Base-by-base conservation (phyloP, 176 grass and related monocot genomes). In the Themeda triandra region DNA sequence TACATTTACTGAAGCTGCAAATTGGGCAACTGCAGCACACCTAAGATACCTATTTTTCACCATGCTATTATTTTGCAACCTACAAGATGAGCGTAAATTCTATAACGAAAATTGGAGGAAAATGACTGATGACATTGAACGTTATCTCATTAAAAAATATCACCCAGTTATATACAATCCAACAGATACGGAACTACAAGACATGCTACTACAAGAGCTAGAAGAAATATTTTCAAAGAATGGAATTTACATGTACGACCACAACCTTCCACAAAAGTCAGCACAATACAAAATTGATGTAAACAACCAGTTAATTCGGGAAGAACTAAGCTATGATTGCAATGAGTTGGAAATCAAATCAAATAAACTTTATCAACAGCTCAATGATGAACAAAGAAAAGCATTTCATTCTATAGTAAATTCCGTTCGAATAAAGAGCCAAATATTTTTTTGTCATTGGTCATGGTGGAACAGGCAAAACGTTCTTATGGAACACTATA, bases 401-500 rank as follows among this genome's bases (percentile, higher is more conserved):
- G 65, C 18, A 8, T 68, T 68, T 15, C 31, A 68, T 35, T 8
- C 4, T 0, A 68, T 37, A 15, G 4, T 68, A 35, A 32, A 68
- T 14, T 9, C 17, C 17, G 31, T 36, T 9, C 4, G 8, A 8
- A 68, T 36, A 21, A 37, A 21, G 9, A 10, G 3, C 18, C 14
- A 13, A 10, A 31, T 19, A 14, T 6, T 28, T 82, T 82, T 69
- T 63, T 82, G 0, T n/a, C n/a, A 33, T 11, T 27, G 79, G 79
- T 11, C 32, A 82, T 67, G 56, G 79, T 15, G 30, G 59, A 21
- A 81, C 78, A 10, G 78, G 78, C 0, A 81, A 81, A 46, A 81
- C 78, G 44, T 81, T 14, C 13, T 11, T 64, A 29, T 30, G 62
- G 62, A 64, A 64, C 27, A 14, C 27, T 14, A 64, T 83, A 10